Base-by-base conservation (phyloP, 2,329 filamentous ascomycete species). In the Alternaria panax region DNA sequence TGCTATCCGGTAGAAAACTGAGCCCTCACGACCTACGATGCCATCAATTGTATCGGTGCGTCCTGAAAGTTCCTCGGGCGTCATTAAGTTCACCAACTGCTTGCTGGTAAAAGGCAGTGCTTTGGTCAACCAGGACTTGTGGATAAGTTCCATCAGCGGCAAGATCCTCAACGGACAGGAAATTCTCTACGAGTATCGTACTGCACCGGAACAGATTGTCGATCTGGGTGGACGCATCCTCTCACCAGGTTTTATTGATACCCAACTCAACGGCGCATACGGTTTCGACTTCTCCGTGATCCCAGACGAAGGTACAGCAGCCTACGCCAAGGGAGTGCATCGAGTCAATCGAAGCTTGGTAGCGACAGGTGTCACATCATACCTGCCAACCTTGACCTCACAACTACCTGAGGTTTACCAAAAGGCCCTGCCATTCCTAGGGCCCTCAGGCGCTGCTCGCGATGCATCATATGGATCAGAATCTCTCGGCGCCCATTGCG, bases 81-180 rank as follows among this genome's bases (percentile, higher is more conserved):
- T 97, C 74, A 93, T 91, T 74, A 95, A 94, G 76, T 91, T 96
- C 77, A 95, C 92, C 72, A 96, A 96, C 80, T 96, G 93, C 75
- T 88, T 90, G 51, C 82, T 96, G 25, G 83, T 94, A 59, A 88
- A 87, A 71, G 87, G 87, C 67, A 84, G 89, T 65, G 73, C 83
- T 20, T 83, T 97, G 25, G 85, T 96, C 43, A 79, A 87, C 43
- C 88, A 91, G 64, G 93, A 97, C 73, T 85, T 97, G n/a, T 97
- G 92, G 92, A 88, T 97, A 61, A 93, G 91, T 77, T 91, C 92
- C 0, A 75, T 84, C 16, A 92, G 89, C 1, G 93, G 93, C 66
- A 93, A 92, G 77, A 92, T 97, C 71, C 83, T 97, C 47, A 85
- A 88, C 67, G 92, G 85, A 55, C 86, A 88, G 72, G 82, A 87